Conservation (phyloP, 1,284 basidiomycete genomes). For the Tilletia indica region DNA sequence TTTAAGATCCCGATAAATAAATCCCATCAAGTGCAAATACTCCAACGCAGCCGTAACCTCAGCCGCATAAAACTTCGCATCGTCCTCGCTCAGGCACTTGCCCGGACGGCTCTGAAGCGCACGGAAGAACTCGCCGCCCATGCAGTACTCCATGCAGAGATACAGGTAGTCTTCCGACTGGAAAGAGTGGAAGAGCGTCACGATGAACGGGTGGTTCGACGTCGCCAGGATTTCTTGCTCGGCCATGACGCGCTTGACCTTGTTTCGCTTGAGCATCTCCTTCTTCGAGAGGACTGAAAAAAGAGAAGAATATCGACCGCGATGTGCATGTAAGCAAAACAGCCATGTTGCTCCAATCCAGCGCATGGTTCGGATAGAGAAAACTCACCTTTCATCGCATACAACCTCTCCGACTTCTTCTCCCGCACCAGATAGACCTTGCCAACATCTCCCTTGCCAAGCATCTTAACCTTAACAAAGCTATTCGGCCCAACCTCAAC, state of each 20-base stretch:
- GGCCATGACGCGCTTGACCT: constrained; percentile 54
- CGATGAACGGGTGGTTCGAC: constrained; percentile 55
- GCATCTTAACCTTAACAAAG: constrained; percentile 54
- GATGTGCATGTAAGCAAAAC: too few species aligned
- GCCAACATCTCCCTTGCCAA: constrained; percentile 55
- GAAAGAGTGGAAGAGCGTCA: constrained; percentile 55
- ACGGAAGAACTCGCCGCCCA: constrained; percentile 98
- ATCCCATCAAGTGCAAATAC: constrained; percentile 97
- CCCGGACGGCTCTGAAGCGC: constrained; percentile 78
- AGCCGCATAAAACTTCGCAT: constrained; percentile 94
- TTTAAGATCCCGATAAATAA: constrained; percentile 98
- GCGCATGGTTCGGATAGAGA: neutral
- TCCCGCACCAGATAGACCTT: constrained; percentile 54
- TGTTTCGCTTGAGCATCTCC: constrained; percentile 56
- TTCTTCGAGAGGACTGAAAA: constrained; percentile 48
- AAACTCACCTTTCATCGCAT: constrained; percentile 48
- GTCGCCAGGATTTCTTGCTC: constrained; percentile 53
- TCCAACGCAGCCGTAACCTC: constrained; percentile 97
- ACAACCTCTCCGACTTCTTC: constrained; percentile 47
- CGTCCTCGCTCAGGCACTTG: constrained; percentile 92
- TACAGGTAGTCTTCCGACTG: constrained; percentile 55
- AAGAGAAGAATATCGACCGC: too few species aligned
- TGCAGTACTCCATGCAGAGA: constrained; percentile 71
- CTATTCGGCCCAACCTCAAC: constrained; percentile 50
- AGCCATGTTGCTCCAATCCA: too few species aligned